A percentile compares a stretch with the other conserved stretches of the same genome.
These are phyloP conservation scores for Sistotremastrum suecicum DNA, from an alignment of 768 basidiomycete genomes.

Conservation along the genomic window DNA sequence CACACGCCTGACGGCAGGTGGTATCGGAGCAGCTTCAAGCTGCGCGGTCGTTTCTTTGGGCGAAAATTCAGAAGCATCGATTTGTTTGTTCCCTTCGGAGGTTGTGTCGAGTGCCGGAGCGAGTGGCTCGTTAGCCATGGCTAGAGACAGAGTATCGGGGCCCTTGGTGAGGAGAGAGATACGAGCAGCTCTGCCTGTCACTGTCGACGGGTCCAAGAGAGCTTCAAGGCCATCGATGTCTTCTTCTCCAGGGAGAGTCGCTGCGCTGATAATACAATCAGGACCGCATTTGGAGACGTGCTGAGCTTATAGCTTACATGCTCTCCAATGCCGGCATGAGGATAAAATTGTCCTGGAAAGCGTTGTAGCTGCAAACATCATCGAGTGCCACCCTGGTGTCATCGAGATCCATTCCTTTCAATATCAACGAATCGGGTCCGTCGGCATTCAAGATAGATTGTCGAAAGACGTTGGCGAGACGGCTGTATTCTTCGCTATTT, in stretches of 20 bases:
- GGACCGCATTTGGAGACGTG: background rate
- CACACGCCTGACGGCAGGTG: no score
- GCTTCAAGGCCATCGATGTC: slow-evolving; percentile 16
- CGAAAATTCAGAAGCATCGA: no score
- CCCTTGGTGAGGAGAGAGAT: slow-evolving; percentile 8
- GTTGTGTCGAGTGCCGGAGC: no score
- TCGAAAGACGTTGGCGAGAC: slow-evolving; percentile 14
- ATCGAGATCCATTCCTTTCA: slow-evolving; percentile 15
- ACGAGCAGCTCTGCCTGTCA: slow-evolving; percentile 12
- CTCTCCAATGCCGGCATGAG: slow-evolving; percentile 21
- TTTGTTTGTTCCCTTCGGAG: no score
- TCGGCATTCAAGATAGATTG: slow-evolving; percentile 10
- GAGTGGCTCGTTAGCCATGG: background rate
- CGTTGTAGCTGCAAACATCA: slow-evolving; percentile 19
- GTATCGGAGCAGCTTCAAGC: no score
- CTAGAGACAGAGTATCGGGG: slow-evolving; percentile 3
- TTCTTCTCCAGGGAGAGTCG: slow-evolving; percentile 21
- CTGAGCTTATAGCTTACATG: slow-evolving; percentile 13
- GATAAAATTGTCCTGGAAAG: slow-evolving; percentile 21
- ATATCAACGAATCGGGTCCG: slow-evolving; percentile 13
- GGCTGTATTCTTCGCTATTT: slow-evolving; percentile 7
- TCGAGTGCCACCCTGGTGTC: slow-evolving; percentile 18
- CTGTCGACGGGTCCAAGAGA: slow-evolving; percentile 18
- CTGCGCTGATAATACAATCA: slow-evolving; percentile 11
- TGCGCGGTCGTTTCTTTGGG: no score